Evolutionary conservation across 2,329 filamentous ascomycete species (phyloP), one percentile per base, ranked within the genome.

Genomic region (Hirsutella thompsonii): DNA sequence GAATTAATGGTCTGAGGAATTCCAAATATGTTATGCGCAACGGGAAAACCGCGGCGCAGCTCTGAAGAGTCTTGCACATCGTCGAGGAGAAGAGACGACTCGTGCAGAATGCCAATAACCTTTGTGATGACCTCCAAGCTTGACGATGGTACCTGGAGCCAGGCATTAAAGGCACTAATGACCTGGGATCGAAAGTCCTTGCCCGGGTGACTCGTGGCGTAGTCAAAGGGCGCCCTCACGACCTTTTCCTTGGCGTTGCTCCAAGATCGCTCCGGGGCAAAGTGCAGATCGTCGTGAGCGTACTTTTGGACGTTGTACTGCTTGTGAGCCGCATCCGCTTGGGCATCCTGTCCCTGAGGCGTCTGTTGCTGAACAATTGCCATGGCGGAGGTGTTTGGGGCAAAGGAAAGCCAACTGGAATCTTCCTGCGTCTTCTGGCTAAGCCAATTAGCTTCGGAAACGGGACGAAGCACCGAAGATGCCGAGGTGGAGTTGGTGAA

Each of bases 1-100:
- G 80, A 83, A 62, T 94, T 94, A 63, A 94, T 92, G 35, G 86
- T 92, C 61, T 94, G 87, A 5, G 87, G 79, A 3, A 82, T 79
- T 46, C 87, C 87, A 55, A 89, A 94, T 51, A 94, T 87, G 57
- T 69, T 76, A 62, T 94, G 84, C 3, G 87, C 83, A 18, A 90
- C 86, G 11, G 87, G 87, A 32, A 85, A 71, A 34, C 87, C 86
- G 33, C 87, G 75, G 33, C 87, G 80, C 21, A 93, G 70, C 46
- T 78, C 63, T 2, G 83, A 88, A 34, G 74, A 79, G 62, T 94
- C 87, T 64, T 94, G 84, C 6, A 94, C 86, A 58, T 94, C 88
- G 61, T 94, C 87, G 42, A 93, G 76, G 20, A 93, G 74, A 42
- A 93, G 67, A 3, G 83, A 89, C 3, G 86, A 80, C 32, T 86